A percentile compares a stretch with the other conserved stretches of the same genome.
Conservation (phyloP, 805 yeast genomes). For the Starmerella etchellsii region DNA sequence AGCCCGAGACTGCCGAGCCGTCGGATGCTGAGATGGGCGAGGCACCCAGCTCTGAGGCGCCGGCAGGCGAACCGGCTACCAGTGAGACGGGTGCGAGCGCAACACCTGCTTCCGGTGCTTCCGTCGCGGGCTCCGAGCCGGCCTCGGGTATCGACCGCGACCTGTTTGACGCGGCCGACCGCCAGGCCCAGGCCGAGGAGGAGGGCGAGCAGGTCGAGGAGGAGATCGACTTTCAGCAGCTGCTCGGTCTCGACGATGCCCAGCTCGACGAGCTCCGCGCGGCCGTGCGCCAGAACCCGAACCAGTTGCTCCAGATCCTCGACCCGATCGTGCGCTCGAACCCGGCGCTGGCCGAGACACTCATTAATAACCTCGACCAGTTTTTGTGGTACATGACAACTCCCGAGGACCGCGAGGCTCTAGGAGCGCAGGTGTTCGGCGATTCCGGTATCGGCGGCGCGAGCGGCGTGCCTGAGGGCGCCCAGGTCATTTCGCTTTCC, state of each 20-base stretch:
- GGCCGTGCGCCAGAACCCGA: slow-evolving; percentile 74
- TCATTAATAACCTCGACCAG: slow-evolving; percentile 58
- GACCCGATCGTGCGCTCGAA: slow-evolving; percentile 69
- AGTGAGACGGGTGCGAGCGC: not conserved
- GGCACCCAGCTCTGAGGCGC: slow-evolving; percentile 10
- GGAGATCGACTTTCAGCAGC: slow-evolving; percentile 23
- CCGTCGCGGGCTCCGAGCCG: not conserved
- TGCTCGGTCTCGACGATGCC: slow-evolving; percentile 35
- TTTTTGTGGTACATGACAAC: slow-evolving; percentile 62
- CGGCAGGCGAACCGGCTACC: not conserved
- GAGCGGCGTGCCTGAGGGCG: slow-evolving; percentile 30
- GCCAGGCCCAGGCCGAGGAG: slow-evolving; percentile 24
- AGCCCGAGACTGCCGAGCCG: slow-evolving; percentile 26
- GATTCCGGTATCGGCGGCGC: slow-evolving; percentile 5
- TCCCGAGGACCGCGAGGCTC: slow-evolving; percentile 20
- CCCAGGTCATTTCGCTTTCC: slow-evolving; percentile 39
- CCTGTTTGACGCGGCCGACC: slow-evolving; percentile 30
- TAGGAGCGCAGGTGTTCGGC: too few species aligned
- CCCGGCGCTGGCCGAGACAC: slow-evolving; percentile 62
- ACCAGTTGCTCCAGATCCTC: slow-evolving; percentile 68
- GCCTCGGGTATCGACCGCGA: slow-evolving; percentile 27
- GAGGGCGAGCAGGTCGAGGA: slow-evolving; percentile 16
- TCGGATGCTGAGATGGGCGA: slow-evolving; percentile 19
- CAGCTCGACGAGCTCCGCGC: slow-evolving; percentile 53
- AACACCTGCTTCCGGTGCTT: not conserved